Evolutionary conservation across 306 rosid genomes (phyloP).

Genomic region (Nissolia schottii): DNA sequence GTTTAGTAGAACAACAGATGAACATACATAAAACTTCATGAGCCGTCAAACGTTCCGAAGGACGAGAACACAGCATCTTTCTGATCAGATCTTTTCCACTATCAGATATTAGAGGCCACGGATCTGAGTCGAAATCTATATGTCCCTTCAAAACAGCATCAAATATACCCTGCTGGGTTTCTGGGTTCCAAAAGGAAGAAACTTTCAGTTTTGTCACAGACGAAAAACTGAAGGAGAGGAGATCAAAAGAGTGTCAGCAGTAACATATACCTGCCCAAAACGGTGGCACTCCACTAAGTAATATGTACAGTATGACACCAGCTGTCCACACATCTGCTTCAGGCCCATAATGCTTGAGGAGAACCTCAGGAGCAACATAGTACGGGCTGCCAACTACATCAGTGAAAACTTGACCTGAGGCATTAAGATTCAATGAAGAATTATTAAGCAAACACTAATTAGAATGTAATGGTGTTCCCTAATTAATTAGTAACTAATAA

Average conservation of each 20-base stretch:
- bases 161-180: slow-evolving; percentile 96
- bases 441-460: slow-evolving; percentile 28
- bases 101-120: slow-evolving; percentile 86
- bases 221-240: background rate
- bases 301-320: slow-evolving; percentile 81
- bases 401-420: slow-evolving; percentile 81
- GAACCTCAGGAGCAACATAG: slow-evolving; percentile 98
- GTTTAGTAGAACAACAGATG: slow-evolving; percentile 21
- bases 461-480: slow-evolving; percentile 7
- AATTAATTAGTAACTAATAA: background rate
- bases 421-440: slow-evolving; percentile 9
- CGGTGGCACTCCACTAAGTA: slow-evolving; percentile 94
- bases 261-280: slow-evolving; percentile 81
- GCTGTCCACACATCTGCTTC: slow-evolving; percentile 98
- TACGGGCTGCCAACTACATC: slow-evolving; percentile 98
- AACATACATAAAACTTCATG: slow-evolving; percentile 89
- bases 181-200: slow-evolving; percentile 50
- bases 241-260: slow-evolving; percentile 20
- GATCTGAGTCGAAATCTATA: slow-evolving; percentile 89
- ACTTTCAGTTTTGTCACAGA: slow-evolving; percentile 27
- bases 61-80: slow-evolving; percentile 79
- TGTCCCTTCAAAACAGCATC: slow-evolving; percentile 94
- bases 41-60: slow-evolving; percentile 81
- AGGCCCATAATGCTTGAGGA: slow-evolving; percentile 89
- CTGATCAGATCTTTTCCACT: slow-evolving; percentile 82